These are phyloP conservation scores for Calvatia gigantea DNA, from an alignment of 768 basidiomycete species.

Conservation along the genomic window DNA sequence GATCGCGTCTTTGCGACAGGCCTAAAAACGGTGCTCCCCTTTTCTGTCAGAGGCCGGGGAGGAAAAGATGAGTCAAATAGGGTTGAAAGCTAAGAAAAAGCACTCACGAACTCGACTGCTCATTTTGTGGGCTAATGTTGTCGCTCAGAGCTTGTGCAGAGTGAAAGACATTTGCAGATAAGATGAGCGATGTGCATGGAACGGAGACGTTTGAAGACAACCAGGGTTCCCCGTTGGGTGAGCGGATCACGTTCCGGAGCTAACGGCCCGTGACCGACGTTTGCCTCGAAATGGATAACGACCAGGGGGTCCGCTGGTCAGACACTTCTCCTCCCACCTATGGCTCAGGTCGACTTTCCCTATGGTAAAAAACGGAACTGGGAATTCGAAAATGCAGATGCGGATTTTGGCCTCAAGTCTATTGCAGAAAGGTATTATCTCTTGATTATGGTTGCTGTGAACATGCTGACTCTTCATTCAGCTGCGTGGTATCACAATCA, in stretches of 20 bases:
- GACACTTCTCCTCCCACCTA: neutral
- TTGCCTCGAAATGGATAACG: slow-evolving; percentile 6
- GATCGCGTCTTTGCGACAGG: slow-evolving; percentile 59
- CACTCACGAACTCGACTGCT: slow-evolving; percentile 65
- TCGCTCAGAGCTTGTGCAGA: neutral
- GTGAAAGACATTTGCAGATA: slow-evolving; percentile 8
- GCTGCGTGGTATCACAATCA: slow-evolving; percentile 62
- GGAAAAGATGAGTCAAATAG: slow-evolving; percentile 11
- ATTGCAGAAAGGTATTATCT: slow-evolving; percentile 53
- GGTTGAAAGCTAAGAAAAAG: neutral
- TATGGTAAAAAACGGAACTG: slow-evolving; percentile 56
- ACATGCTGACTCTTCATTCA: slow-evolving; percentile 22
- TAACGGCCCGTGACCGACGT: slow-evolving; percentile 11
- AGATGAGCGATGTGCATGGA: slow-evolving; percentile 6
- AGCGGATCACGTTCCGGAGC: neutral
- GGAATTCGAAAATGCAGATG: slow-evolving; percentile 48
- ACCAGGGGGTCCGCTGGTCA: neutral
- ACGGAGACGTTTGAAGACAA: neutral
- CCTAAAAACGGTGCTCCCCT: slow-evolving; percentile 66
- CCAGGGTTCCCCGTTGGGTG: too few relatives aligned
- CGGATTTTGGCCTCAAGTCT: slow-evolving; percentile 40
- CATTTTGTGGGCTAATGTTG: slow-evolving; percentile 26
- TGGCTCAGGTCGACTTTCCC: slow-evolving; percentile 36
- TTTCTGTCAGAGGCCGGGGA: slow-evolving; percentile 49
- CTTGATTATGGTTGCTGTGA: neutral